Evolutionary conservation across 2,329 filamentous ascomycete species (phyloP).

Genomic region (Ceratocystiopsis sp.): DNA sequence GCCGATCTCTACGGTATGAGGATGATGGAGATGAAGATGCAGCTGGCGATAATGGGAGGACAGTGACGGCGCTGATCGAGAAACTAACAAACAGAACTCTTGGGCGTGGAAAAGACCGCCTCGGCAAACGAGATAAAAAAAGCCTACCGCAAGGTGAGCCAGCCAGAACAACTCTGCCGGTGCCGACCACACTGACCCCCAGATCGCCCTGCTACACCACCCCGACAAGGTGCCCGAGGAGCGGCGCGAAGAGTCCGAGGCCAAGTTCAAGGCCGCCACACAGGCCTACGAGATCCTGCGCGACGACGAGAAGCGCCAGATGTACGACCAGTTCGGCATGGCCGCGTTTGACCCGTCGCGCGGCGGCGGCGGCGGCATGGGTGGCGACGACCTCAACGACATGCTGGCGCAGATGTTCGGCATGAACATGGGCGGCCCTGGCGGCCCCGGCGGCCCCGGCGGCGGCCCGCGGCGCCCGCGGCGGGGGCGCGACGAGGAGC

Average conservation of each 20-base stretch:
- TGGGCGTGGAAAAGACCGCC: conserved; percentile 57
- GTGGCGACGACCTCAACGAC: conserved; percentile 73
- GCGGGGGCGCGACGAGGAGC: conserved; percentile 69
- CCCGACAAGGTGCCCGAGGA: conserved; percentile 90
- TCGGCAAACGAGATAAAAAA: conserved; percentile 77
- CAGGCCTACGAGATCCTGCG: conserved; percentile 95
- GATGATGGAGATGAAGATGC: background rate
- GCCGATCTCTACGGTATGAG: conserved; percentile 37
- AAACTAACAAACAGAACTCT: conserved; percentile 41
- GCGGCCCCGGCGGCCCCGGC: conserved; percentile 9
- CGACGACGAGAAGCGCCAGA: conserved; percentile 80
- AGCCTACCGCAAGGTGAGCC: conserved; percentile 74
- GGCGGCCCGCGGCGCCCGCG: conserved; percentile 39
- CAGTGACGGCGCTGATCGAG: background rate
- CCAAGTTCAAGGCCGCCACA: conserved; percentile 81
- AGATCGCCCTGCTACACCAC: conserved; percentile 78
- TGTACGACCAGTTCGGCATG: conserved; percentile 95
- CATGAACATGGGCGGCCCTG: conserved; percentile 43
- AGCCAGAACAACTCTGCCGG: no score
- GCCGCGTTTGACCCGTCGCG: conserved; percentile 72
- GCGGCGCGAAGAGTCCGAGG: conserved; percentile 69
- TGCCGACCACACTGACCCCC: conserved; percentile 5
- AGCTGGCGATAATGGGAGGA: background rate
- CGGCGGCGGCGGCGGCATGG: conserved; percentile 30
- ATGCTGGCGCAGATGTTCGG: conserved; percentile 87